Percentiles rank a stretch among this genome's conserved stretches.
Evolutionary conservation across 2,329 filamentous ascomycete genomes (phyloP).

Genomic region (Fusarium pilosicola): DNA sequence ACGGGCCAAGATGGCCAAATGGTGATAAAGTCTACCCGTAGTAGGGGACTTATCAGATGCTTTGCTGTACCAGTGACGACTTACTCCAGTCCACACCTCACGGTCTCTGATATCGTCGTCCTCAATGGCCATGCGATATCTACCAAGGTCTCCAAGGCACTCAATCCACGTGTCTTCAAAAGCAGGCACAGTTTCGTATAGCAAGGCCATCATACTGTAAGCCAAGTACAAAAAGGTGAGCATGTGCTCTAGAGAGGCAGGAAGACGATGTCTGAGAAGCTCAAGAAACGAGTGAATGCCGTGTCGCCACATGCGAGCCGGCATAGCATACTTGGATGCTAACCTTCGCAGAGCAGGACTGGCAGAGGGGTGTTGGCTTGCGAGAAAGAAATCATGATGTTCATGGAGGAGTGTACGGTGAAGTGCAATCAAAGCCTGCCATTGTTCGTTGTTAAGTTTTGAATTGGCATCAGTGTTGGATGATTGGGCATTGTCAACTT

Average conservation of each 20-base stretch:
- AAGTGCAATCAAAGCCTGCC: constrained; percentile 83
- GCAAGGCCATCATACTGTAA: constrained; percentile 87
- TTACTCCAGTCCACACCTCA: constrained; percentile 84
- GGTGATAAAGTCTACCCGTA: constrained; percentile 85
- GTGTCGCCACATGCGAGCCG: constrained; percentile 92
- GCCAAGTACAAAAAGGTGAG: constrained; percentile 88
- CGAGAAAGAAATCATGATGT: constrained; percentile 87
- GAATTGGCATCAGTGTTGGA: constrained; percentile 54
- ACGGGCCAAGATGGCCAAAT: constrained; percentile 81
- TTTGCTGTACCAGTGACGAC: constrained; percentile 84
- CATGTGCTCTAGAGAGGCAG: constrained; percentile 86
- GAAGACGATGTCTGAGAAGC: constrained; percentile 77
- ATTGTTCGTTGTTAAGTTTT: constrained; percentile 73
- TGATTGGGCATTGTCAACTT: constrained; percentile 75
- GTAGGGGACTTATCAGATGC: constrained; percentile 80
- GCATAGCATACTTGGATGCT: constrained; percentile 88
- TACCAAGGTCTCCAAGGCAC: constrained; percentile 84
- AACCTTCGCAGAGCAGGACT: constrained; percentile 73
- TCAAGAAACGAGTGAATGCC: constrained; percentile 90
- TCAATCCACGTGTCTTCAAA: constrained; percentile 95
- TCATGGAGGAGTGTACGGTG: constrained; percentile 85
- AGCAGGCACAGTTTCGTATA: constrained; percentile 84
- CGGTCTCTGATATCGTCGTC: constrained; percentile 79
- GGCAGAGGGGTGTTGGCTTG: constrained; percentile 85
- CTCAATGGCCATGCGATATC: constrained; percentile 91